A percentile compares a stretch with the other conserved stretches of the same genome.
These are phyloP conservation scores for Penicillium pulvis DNA, from an alignment of 495 filamentous ascomycete species.

Conservation along the genomic window DNA sequence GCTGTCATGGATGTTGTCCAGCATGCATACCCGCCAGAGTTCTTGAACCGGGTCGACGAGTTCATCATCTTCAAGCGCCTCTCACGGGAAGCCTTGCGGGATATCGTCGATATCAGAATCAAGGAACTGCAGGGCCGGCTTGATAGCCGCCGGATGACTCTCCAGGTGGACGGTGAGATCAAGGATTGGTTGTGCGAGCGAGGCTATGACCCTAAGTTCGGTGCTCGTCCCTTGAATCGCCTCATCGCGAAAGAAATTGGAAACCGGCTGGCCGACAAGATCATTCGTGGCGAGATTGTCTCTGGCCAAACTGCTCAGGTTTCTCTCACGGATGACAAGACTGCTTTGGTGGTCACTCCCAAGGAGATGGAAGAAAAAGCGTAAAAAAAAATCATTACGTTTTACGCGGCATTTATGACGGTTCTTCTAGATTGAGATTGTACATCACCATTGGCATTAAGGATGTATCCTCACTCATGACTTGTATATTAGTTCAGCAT, in stretches of 20 bases:
- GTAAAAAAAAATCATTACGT: slow-evolving; percentile 8
- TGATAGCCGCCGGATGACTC: slow-evolving; percentile 78
- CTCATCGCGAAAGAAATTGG: slow-evolving; percentile 87
- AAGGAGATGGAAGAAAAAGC: slow-evolving; percentile 20
- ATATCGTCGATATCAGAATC: slow-evolving; percentile 92
- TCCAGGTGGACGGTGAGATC: slow-evolving; percentile 70
- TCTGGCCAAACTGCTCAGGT: slow-evolving; percentile 72
- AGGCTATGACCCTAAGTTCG: slow-evolving; percentile 89
- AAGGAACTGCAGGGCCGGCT: slow-evolving; percentile 82
- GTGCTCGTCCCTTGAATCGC: slow-evolving; percentile 90
- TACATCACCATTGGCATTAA: slow-evolving; percentile 12
- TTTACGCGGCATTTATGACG: slow-evolving; percentile 6
- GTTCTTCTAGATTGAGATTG: slow-evolving; percentile 7
- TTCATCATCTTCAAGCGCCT: slow-evolving; percentile 95
- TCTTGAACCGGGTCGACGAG: slow-evolving; percentile 94
- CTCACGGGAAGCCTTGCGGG: slow-evolving; percentile 73
- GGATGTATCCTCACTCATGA: slow-evolving; percentile 24
- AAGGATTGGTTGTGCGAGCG: slow-evolving; percentile 83
- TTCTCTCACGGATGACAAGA: slow-evolving; percentile 53
- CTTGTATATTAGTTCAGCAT: slow-evolving; percentile 19
- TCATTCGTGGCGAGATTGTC: slow-evolving; percentile 83
- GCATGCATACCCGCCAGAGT: slow-evolving; percentile 80
- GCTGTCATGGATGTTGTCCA: slow-evolving; percentile 91
- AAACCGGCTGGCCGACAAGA: slow-evolving; percentile 84
- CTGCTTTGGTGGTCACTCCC: slow-evolving; percentile 33